phyloP scores from a whole-genome alignment of 2,329 filamentous ascomycete genomes.

The Malbranchea cinnamomea region DNA sequence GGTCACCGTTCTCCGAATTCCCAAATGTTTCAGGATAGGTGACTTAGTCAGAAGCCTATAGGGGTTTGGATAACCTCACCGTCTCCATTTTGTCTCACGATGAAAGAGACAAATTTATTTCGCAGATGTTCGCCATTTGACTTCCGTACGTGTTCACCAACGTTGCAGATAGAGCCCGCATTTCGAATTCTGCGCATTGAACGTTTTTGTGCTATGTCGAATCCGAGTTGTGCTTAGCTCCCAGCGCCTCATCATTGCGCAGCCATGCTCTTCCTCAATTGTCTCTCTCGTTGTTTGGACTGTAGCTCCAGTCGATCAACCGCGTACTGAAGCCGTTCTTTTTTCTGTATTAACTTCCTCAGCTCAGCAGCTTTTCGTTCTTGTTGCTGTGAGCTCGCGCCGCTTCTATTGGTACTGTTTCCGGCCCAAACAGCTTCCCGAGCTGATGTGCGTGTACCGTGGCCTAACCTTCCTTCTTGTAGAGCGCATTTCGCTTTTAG shows the following conservation, averaged over 20 bases:
- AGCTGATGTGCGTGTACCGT: conserved; percentile 21
- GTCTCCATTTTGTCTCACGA: no score
- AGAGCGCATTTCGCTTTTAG: conserved; percentile 71
- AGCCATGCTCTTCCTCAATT: conserved; percentile 59
- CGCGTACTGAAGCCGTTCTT: conserved; percentile 72
- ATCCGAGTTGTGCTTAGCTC: no score
- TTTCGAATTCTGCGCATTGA: no score
- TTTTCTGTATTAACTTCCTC: conserved; percentile 60
- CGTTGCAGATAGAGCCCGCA: no score
- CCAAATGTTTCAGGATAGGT: no score
- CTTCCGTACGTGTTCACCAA: no score
- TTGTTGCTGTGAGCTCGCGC: conserved; percentile 15
- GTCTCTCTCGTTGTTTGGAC: conserved; percentile 59
- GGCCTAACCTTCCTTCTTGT: conserved; percentile 55
- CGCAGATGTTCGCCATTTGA: no score
- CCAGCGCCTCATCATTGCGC: conserved; percentile 23
- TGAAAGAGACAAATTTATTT: no score
- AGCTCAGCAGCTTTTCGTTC: conserved; percentile 47
- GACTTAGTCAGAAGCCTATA: no score
- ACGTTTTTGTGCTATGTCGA: no score
- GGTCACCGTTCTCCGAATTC: no score
- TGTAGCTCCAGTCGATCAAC: conserved; percentile 77
- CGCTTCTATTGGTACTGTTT: conserved; percentile 9
- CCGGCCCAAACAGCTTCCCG: conserved; percentile 7
- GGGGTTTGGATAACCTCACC: no score